A percentile compares a stretch with the other conserved stretches of the same genome.
Conservation (phyloP, 2,329 filamentous ascomycete genomes). For the Ilyonectria destructans region DNA sequence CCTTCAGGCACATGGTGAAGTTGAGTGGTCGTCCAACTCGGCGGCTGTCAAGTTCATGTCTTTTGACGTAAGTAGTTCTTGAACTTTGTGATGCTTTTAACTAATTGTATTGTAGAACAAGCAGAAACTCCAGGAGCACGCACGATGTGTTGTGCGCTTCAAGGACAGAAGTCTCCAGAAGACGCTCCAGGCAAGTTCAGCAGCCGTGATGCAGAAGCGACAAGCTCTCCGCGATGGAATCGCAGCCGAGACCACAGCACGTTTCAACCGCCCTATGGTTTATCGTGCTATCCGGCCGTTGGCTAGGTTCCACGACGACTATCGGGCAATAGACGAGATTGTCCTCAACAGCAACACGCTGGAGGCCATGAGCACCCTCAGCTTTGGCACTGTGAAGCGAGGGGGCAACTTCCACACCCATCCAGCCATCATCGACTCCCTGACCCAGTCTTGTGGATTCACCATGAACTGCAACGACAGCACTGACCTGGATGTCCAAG, state of each 20-base stretch:
- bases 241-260: constrained; percentile 27
- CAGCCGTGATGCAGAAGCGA: constrained; percentile 32
- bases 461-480: constrained; percentile 46
- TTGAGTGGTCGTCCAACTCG: constrained; percentile 33
- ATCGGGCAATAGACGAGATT: constrained; percentile 43
- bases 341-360: constrained; percentile 40
- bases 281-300: constrained; percentile 43
- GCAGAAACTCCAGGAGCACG: constrained; percentile 34
- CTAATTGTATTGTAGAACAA: constrained; percentile 24
- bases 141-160: constrained; percentile 35
- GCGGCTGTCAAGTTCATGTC: constrained; percentile 37
- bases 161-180: constrained; percentile 28
- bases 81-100: too few relatives aligned
- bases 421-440: constrained; percentile 41
- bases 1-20: constrained; percentile 38
- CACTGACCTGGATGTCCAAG: constrained; percentile 40
- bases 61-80: constrained; percentile 28
- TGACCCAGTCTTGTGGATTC: constrained; percentile 44
- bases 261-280: constrained; percentile 45
- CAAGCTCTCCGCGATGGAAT: constrained; percentile 37
- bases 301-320: constrained; percentile 42
- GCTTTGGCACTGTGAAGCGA: constrained; percentile 39
- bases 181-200: constrained; percentile 17
- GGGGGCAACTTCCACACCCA: constrained; percentile 41
- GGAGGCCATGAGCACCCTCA: constrained; percentile 36